A percentile compares a stretch with the other conserved stretches of the same genome.
These are phyloP conservation scores for Lablab purpureus DNA, from an alignment of 306 rosid species.

Conservation along the genomic window DNA sequence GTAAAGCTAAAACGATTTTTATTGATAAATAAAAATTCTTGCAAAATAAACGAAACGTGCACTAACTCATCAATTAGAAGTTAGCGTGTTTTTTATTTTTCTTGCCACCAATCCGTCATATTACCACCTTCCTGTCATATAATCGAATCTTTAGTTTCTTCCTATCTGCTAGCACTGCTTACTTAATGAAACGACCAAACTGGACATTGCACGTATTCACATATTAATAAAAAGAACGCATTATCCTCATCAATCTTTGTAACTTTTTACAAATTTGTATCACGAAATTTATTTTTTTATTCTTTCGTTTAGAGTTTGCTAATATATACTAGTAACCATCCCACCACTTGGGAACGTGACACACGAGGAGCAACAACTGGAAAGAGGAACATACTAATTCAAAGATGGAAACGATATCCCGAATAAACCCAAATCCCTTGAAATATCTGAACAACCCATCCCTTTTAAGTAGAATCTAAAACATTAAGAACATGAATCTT, in stretches of 20 bases:
- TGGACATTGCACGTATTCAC: background rate
- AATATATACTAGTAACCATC: background rate
- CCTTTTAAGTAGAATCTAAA: background rate
- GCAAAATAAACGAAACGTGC: background rate
- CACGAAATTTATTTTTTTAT: background rate
- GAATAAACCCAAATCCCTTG: background rate
- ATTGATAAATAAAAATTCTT: background rate
- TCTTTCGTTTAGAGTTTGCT: background rate
- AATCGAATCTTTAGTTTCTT: background rate
- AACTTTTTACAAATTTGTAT: background rate
- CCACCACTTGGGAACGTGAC: background rate
- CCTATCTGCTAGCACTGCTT: no score
- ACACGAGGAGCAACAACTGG: background rate
- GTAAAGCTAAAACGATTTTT: constrained; percentile 13
- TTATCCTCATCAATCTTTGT: background rate
- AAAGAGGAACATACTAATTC: background rate
- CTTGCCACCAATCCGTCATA: background rate
- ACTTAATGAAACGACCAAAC: background rate
- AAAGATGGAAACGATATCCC: background rate
- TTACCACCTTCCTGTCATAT: background rate
- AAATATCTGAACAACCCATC: background rate
- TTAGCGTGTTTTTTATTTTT: background rate
- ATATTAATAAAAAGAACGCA: background rate
- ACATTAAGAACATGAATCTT: background rate
- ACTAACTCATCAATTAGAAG: background rate